A percentile compares a stretch with the other conserved stretches of the same genome.
phyloP scores from a whole-genome alignment of 78 protist genomes.

The Bodo saltans region DNA sequence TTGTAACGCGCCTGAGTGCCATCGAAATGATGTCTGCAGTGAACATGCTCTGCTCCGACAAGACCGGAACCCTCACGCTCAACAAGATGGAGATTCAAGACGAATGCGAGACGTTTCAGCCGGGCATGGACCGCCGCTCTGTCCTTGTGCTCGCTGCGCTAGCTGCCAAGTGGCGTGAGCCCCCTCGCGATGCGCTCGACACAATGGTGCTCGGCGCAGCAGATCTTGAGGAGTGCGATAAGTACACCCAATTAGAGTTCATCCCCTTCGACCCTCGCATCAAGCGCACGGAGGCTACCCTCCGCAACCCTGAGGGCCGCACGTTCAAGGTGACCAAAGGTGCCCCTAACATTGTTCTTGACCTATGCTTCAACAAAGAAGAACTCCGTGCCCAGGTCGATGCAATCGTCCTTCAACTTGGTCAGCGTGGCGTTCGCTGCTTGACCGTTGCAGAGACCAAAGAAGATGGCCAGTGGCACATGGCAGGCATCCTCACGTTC shows the following conservation, averaged over 20 bases:
- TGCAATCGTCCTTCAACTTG: conserved; percentile 54
- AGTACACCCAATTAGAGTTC: not conserved
- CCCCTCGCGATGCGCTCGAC: conserved; percentile 29
- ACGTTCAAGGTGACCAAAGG: conserved; percentile 57
- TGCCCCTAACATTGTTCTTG: conserved; percentile 71
- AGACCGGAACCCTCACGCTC: conserved; percentile 51
- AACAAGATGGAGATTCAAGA: conserved; percentile 35
- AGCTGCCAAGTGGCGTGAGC: conserved; percentile 30
- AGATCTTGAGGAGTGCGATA: not conserved
- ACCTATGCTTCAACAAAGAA: conserved; percentile 41
- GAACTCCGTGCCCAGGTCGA: conserved; percentile 35
- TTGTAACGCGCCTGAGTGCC: conserved; percentile 77
- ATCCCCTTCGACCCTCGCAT: conserved; percentile 65
- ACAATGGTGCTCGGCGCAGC: conserved; percentile 19
- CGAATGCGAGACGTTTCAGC: not conserved
- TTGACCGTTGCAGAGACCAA: conserved; percentile 49
- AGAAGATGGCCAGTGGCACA: conserved; percentile 47
- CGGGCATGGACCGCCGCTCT: not conserved
- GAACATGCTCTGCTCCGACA: conserved; percentile 55
- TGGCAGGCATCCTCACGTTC: conserved; percentile 72
- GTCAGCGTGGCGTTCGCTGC: conserved; percentile 71
- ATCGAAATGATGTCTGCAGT: conserved; percentile 71
- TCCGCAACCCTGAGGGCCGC: conserved; percentile 39
- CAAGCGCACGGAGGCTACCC: conserved; percentile 50
- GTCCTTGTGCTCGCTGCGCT: not conserved